Conservation (phyloP, 2,329 filamentous ascomycete species). For the Sarocladium oryzae region DNA sequence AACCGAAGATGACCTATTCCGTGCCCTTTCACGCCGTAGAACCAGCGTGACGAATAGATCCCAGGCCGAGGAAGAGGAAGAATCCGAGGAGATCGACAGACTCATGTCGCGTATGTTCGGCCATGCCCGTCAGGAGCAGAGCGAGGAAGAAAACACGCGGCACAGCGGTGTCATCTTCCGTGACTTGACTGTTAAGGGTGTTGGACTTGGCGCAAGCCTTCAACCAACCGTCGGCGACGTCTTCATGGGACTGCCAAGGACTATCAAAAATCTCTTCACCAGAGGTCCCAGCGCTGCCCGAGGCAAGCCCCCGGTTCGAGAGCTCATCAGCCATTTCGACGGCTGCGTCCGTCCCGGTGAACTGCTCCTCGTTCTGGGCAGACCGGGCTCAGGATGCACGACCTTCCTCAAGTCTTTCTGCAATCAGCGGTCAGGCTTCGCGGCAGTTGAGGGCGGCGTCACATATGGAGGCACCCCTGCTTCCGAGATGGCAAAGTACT, state of each 20-base stretch:
- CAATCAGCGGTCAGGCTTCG: slow-evolving; percentile 61
- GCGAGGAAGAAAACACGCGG: slow-evolving; percentile 62
- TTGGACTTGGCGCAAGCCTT: slow-evolving; percentile 56
- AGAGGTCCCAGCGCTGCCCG: slow-evolving; percentile 43
- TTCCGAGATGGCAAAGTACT: slow-evolving; percentile 42
- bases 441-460: slow-evolving; percentile 57
- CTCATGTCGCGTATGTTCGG: slow-evolving; percentile 69
- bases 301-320: slow-evolving; percentile 52
- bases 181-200: slow-evolving; percentile 62
- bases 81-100: slow-evolving; percentile 46
- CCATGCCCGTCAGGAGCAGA: slow-evolving; percentile 53
- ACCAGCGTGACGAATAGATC: slow-evolving; percentile 26
- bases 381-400: slow-evolving; percentile 63
- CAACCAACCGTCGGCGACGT: slow-evolving; percentile 56
- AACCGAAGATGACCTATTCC: slow-evolving; percentile 47
- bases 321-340: slow-evolving; percentile 58
- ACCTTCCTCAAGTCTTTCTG: slow-evolving; percentile 66
- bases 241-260: slow-evolving; percentile 44
- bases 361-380: slow-evolving; percentile 61
- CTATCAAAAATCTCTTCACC: slow-evolving; percentile 41
- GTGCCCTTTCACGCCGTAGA: slow-evolving; percentile 40
- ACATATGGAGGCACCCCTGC: slow-evolving; percentile 49
- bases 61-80: slow-evolving; percentile 32
- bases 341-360: slow-evolving; percentile 67
- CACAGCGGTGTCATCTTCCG: slow-evolving; percentile 67